Base-by-base conservation (phyloP, 2,329 filamentous ascomycete genomes). In the Immersiporthe knoxdaviesiana region DNA sequence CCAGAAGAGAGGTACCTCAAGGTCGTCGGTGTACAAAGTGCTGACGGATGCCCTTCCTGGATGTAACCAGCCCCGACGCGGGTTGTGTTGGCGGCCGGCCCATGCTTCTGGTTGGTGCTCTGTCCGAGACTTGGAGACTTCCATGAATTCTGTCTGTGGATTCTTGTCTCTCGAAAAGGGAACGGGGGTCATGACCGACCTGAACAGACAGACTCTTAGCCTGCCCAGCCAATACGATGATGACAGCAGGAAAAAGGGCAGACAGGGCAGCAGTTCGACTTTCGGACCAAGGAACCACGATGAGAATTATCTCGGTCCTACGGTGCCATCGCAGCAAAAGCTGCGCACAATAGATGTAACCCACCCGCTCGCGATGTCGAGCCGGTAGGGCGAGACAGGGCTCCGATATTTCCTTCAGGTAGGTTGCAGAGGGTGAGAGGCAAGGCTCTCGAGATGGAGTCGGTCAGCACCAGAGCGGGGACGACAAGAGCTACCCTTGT, bases 401-500 rank as follows among this genome's bases (percentile, higher is more conserved):
- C 47, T n/a, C 41, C 58, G 59, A 35, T 50, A n/a, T 54, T 54
- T 21, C 54, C 47, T 65, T 39, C 44, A 37, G 39, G 47, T 30
- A 63, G 39, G 66, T 65, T 41, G 63, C 50, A 68, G 39, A n/a
- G n/a, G n/a, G n/a, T n/a, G n/a, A n/a, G n/a, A 47, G 44, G 44
- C 66, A 62, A 68, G 62, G 50, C 63, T 66, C 24, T 62, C 44
- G 64, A n/a, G 63, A 41, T 27, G 32, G 21, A 41, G 39, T 37
- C 63, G 35, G 52, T 68, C 56, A 37, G 52, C 24, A 56, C 24
- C 52, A 27, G 12, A 27, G 50, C 30, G 32, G 41, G 65, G 59
- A n/a, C 32, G 32, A 52, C 41, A 24, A 24, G 11, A 68, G 69
- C 69, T 68, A 68, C 66, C 69, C 68, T 56, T 65, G 68, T 65